Evolutionary conservation across 106 monocot genomes (phyloP), one percentile per base, ranked within the genome.

Genomic region (Acorus gramineus): DNA sequence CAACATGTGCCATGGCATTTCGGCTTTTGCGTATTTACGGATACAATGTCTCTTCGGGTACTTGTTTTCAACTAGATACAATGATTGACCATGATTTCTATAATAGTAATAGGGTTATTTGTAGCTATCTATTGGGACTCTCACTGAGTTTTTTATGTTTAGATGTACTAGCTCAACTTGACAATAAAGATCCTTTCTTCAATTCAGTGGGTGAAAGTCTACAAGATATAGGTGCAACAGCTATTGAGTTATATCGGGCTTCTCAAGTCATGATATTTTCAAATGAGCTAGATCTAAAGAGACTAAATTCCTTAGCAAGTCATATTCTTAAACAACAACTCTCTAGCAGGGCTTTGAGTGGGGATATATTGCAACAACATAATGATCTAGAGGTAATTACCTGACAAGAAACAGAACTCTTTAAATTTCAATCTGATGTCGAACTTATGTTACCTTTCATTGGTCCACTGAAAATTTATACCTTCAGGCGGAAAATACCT

Each of bases 1-100:
- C 73, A 8, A 85, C 85, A 11, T 74, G 71, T 76, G 85, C 87
- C 57, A 62, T 98, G 76, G 85, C 96, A 62, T 98, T 98, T 78
- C 80, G 96, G 47, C 66, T 88, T 79, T 60, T 98, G 47, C 77
- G 87, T 58, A 77, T 88, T 79, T 70, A 98, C 69, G 96, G 91
- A 68, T 98, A 88, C 75, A 74, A 74, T 45, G 42, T 98, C 14
- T 85, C 87, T 67, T 79, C 91, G 68, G 83, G 96, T 90, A 74
- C 9, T 59, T 68, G 68, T 6, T 60, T 46, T 11, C 4, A 5
- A 28, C 28, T 28, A 28, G 28, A 28, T 28, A 28, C 28, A 28
- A 28, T 28, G 28, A 28, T 28, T 1, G 28, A 28, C 28, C 28
- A 28, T 28, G 28, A 28, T 28, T 28, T 28, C 28, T 28, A 28